Conservation (phyloP, 2,329 filamentous ascomycete genomes). For the Colletotrichum destructivum region DNA sequence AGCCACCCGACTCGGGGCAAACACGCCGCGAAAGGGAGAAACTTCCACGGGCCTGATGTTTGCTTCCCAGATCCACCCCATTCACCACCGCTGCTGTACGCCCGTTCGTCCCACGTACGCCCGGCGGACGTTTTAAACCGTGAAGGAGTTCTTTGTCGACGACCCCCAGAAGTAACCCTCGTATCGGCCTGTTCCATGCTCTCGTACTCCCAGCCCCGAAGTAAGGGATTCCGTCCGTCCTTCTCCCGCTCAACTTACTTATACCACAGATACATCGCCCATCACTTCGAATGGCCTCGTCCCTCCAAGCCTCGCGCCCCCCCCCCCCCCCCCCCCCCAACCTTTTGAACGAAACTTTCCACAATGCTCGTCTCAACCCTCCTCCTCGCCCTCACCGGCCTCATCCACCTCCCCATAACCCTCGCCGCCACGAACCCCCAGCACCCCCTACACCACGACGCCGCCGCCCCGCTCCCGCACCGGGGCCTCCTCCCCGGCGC, state of each 20-base stretch:
- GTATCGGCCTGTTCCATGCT: neutral
- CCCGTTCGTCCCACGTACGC: too few species aligned
- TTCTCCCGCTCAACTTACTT: neutral
- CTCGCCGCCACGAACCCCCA: neutral
- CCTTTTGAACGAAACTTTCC: too few species aligned
- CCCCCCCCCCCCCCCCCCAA: neutral
- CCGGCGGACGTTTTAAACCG: neutral
- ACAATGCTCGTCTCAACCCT: slow-evolving; percentile 6
- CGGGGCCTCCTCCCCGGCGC: slow-evolving; percentile 42
- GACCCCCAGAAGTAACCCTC: neutral
- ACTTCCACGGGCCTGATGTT: neutral
- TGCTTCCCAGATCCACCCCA: neutral
- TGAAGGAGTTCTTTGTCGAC: neutral
- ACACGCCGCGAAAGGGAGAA: neutral
- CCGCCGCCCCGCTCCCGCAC: slow-evolving; percentile 19
- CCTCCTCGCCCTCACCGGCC: neutral
- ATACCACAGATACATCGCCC: neutral
- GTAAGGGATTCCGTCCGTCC: neutral
- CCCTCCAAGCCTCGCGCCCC: neutral
- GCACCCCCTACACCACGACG: slow-evolving; percentile 5
- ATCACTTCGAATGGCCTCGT: too few species aligned
- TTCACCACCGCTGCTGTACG: too few species aligned
- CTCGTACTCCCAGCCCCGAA: neutral
- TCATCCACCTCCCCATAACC: neutral
- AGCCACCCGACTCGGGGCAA: neutral